Evolutionary conservation across 31 red algal species (phyloP).

Genomic region (Porphyra umbilicalis): DNA sequence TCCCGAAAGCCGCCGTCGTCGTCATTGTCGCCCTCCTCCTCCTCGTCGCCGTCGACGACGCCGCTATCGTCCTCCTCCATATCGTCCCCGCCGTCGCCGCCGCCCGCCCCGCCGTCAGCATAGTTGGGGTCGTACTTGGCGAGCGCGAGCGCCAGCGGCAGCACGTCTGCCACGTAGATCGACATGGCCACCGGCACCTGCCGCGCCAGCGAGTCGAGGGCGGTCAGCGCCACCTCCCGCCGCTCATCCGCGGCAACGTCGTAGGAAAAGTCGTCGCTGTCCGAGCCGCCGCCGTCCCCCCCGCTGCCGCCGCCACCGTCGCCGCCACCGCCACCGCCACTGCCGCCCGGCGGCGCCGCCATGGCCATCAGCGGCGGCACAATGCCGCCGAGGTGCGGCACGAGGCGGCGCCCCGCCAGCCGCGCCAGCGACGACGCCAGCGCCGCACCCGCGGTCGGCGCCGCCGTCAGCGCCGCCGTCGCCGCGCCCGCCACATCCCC

Average conservation of each 20-base stretch:
- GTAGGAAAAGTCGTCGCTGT: background rate
- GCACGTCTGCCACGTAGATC: background rate
- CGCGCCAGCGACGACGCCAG: background rate
- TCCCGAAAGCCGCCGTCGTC: slow-evolving; percentile 7
- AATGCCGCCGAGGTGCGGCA: background rate
- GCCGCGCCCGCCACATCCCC: slow-evolving; percentile 29
- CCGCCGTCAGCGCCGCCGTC: slow-evolving; percentile 14
- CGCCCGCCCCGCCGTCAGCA: slow-evolving; percentile 36
- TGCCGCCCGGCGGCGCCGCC: background rate
- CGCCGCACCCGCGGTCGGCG: background rate
- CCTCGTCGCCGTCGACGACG: slow-evolving; percentile 37
- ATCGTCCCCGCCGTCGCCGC: slow-evolving; percentile 17
- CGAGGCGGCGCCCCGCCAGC: background rate
- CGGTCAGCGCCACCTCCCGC: background rate
- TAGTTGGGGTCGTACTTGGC: slow-evolving; percentile 89
- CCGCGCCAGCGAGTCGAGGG: background rate
- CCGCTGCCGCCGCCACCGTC: too few species aligned
- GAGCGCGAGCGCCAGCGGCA: slow-evolving; percentile 9
- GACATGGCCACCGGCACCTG: background rate
- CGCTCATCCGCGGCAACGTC: background rate
- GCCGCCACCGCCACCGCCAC: too few species aligned
- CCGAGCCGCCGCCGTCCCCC: background rate
- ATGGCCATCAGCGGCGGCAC: background rate
- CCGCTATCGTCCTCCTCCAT: slow-evolving; percentile 11
- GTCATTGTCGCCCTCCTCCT: slow-evolving; percentile 66